Conservation (phyloP, 2,329 filamentous ascomycete genomes). For the Mycogone perniciosa region DNA sequence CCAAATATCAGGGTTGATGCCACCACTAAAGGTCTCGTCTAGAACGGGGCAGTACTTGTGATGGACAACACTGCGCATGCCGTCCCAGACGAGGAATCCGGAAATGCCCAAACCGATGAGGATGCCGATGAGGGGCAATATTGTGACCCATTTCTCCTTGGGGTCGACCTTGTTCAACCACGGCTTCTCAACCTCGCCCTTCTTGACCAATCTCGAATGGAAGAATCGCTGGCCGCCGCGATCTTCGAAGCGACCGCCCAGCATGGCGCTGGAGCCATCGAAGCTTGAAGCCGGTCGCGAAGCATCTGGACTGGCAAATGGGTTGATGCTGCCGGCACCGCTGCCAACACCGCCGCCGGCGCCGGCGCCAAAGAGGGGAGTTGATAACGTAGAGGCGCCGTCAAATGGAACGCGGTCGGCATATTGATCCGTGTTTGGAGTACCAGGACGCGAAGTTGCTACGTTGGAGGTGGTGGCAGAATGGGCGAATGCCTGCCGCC, state of each 20-base stretch:
- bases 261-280: slow-evolving; percentile 36
- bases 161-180: slow-evolving; percentile 70
- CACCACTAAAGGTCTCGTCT: slow-evolving; percentile 57
- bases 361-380: slow-evolving; percentile 21
- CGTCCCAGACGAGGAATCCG: slow-evolving; percentile 70
- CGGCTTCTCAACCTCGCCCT: slow-evolving; percentile 68
- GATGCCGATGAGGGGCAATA: slow-evolving; percentile 68
- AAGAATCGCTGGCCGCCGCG: slow-evolving; percentile 53
- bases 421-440: slow-evolving; percentile 33
- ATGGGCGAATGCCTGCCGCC: slow-evolving; percentile 21
- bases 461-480: slow-evolving; percentile 33
- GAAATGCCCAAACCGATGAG: slow-evolving; percentile 60
- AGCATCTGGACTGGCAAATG: slow-evolving; percentile 38
- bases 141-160: slow-evolving; percentile 81
- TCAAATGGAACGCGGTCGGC: slow-evolving; percentile 34
- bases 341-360: too few relatives aligned
- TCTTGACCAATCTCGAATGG: slow-evolving; percentile 64
- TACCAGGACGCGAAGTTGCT: slow-evolving; percentile 35
- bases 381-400: slow-evolving; percentile 34
- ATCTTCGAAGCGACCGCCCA: slow-evolving; percentile 29
- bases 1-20: slow-evolving; percentile 58
- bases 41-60: slow-evolving; percentile 68
- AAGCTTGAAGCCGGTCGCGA: slow-evolving; percentile 45
- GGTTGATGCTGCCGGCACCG: slow-evolving; percentile 27
- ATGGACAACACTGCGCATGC: slow-evolving; percentile 62